Evolutionary conservation across 2,329 filamentous ascomycete species (phyloP).

Genomic region (Aspergillus ruber): DNA sequence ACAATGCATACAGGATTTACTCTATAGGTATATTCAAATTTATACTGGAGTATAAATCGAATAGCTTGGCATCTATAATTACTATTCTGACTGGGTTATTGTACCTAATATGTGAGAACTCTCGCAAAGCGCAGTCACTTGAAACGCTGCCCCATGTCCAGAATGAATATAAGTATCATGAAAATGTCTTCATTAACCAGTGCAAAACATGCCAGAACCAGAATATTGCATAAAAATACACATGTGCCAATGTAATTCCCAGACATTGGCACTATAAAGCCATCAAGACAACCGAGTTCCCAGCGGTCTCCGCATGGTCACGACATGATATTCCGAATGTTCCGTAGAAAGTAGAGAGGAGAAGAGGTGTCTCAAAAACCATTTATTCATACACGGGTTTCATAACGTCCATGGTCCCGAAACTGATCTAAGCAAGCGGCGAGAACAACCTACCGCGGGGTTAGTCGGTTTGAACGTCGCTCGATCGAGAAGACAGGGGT

Average conservation of each 20-base stretch:
- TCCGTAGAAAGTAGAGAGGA: neutral
- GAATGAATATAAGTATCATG: neutral
- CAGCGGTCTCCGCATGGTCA: neutral
- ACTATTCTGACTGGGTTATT: too few relatives aligned
- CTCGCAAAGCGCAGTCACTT: too few relatives aligned
- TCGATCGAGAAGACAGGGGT: conserved; percentile 1
- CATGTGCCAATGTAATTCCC: conserved; percentile 9
- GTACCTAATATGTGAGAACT: too few relatives aligned
- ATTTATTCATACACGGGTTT: conserved; percentile 1
- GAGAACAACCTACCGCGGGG: conserved; percentile 33
- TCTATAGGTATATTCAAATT: too few relatives aligned
- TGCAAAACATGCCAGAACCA: conserved; percentile 7
- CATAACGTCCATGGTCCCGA: neutral
- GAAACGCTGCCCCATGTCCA: too few relatives aligned
- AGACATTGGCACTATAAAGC: conserved; percentile 6
- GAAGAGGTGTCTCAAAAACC: neutral
- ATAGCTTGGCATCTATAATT: too few relatives aligned
- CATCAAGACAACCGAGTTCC: conserved; percentile 1
- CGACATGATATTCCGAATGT: neutral
- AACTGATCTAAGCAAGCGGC: conserved; percentile 32
- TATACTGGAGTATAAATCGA: too few relatives aligned
- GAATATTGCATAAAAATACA: conserved; percentile 23
- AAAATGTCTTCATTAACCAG: conserved; percentile 5
- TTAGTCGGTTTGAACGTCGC: conserved; percentile 9
- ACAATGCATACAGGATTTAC: too few relatives aligned